Percentiles rank a stretch among this genome's conserved stretches.
phyloP scores from a whole-genome alignment of 371 early-diverging fungal genomes.

The Haplosporangium sp. region DNA sequence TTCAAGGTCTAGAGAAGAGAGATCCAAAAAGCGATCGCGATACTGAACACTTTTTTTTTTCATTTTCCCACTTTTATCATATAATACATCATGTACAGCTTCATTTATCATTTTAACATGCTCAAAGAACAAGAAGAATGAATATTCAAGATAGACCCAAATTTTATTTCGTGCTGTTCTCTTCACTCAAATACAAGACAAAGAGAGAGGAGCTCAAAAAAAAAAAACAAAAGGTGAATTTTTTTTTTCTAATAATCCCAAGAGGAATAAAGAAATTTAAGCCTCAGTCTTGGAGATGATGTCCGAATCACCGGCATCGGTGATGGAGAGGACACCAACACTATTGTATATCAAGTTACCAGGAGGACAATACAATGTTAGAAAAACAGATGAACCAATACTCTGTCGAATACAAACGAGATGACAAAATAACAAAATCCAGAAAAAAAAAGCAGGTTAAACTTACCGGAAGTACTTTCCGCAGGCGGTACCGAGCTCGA shows the following conservation, averaged over 20 bases:
- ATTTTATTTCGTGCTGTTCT: slow-evolving; percentile 7
- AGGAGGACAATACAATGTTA: neutral
- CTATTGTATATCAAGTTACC: slow-evolving; percentile 8
- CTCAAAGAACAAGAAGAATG: neutral
- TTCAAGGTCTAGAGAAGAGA: slow-evolving; percentile 13
- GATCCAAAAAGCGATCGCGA: slow-evolving; percentile 40
- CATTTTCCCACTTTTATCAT: too few relatives aligned
- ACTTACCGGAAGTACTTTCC: slow-evolving; percentile 97
- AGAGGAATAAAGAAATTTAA: slow-evolving; percentile 21
- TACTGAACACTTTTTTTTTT: slow-evolving; percentile 9
- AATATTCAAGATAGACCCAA: slow-evolving; percentile 29
- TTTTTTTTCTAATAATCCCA: slow-evolving; percentile 4
- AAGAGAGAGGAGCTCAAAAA: slow-evolving; percentile 15
- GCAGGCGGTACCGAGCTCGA: slow-evolving; percentile 99
- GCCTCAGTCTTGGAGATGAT: slow-evolving; percentile 56
- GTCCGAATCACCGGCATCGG: slow-evolving; percentile 95
- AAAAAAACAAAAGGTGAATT: neutral
- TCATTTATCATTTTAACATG: too few relatives aligned
- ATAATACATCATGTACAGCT: neutral
- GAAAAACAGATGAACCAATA: neutral
- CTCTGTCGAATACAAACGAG: neutral
- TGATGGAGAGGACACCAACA: slow-evolving; percentile 95
- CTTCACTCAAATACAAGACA: neutral
- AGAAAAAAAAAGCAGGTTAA: neutral
- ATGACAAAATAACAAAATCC: neutral